These are phyloP conservation scores for Capsicum rhomboideum DNA, from an alignment of 257 asterid species.

Conservation along the genomic window DNA sequence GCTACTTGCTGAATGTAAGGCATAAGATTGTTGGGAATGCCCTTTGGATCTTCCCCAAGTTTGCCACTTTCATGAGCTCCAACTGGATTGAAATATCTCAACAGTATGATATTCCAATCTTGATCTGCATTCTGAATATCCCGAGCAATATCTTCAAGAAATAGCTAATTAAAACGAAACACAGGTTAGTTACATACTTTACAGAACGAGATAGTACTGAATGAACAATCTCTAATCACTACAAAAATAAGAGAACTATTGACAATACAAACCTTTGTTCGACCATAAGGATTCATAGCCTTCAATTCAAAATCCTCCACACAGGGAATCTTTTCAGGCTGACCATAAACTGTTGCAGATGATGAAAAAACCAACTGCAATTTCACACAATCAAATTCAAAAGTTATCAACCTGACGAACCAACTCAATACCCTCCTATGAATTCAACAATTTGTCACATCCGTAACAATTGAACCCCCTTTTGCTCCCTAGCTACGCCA, in stretches of 20 bases:
- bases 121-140: slow-evolving; percentile 67
- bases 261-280: slow-evolving; percentile 57
- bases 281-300: slow-evolving; percentile 98
- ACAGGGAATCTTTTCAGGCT: slow-evolving; percentile 83
- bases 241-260: not conserved
- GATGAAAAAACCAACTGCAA: slow-evolving; percentile 89
- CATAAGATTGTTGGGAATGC: slow-evolving; percentile 96
- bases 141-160: slow-evolving; percentile 84
- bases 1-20: slow-evolving; percentile 96
- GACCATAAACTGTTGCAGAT: slow-evolving; percentile 96
- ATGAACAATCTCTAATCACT: not conserved
- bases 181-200: not conserved
- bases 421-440: not conserved
- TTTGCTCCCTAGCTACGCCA: not conserved
- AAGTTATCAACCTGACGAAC: not conserved
- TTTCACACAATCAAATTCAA: not conserved
- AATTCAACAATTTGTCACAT: not conserved
- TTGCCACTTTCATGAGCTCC: slow-evolving; percentile 92
- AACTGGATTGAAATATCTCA: slow-evolving; percentile 91
- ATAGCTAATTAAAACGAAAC: slow-evolving; percentile 31
- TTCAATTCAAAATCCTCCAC: slow-evolving; percentile 67
- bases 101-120: slow-evolving; percentile 77
- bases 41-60: slow-evolving; percentile 93
- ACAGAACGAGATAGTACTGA: not conserved
- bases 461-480: not conserved